Base-by-base conservation (phyloP, 2,329 filamentous ascomycete species). In the Aspergillus fischeri region DNA sequence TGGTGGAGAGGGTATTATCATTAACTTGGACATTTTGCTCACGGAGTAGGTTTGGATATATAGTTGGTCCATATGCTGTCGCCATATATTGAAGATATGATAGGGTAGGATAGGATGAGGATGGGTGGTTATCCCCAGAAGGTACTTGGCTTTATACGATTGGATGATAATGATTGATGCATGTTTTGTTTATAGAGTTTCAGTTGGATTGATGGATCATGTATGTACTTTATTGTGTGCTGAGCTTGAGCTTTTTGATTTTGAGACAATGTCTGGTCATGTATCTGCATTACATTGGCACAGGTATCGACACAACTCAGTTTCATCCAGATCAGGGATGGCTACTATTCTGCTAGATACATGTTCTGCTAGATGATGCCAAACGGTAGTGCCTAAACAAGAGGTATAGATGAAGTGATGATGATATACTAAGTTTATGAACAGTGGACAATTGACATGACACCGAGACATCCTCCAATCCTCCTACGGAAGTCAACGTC, bases 1-100 rank as follows among this genome's bases (percentile, higher is more conserved):
- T 99, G 92, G 91, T 97, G 93, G 92, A 86, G 87, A 65, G 86
- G 90, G 3, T 97, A 92, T 83, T 75, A 68, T 77, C 72, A 68
- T 56, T 71, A 61, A 64, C 60, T 35, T 50, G 20, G 2, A 42
- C 50, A 52, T 35, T 55, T 54, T 35, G 53, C 53, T 55, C 50
- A 51, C 57, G 50, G n/a, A 54, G 49, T 17, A 17, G 5, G 17
- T 38, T 38, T 42, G 27, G n/a, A 41, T 50, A 47, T 50, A 14
- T 49, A 9, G 11, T 44, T 49, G 5, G 11, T 44, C 32, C 42
- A 52, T 52, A 25, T 8, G 21, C 38, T 53, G 6, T 9, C 4
- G 29, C 25, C 27, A 3, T 44, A 35, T 48, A 27, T 52, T 21
- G 52, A 14, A 35, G 32, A 35, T 35, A 5, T 5, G 10, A 27